phyloP scores from a whole-genome alignment of 2,329 filamentous ascomycete species.

The Zymoseptoria brevis region DNA sequence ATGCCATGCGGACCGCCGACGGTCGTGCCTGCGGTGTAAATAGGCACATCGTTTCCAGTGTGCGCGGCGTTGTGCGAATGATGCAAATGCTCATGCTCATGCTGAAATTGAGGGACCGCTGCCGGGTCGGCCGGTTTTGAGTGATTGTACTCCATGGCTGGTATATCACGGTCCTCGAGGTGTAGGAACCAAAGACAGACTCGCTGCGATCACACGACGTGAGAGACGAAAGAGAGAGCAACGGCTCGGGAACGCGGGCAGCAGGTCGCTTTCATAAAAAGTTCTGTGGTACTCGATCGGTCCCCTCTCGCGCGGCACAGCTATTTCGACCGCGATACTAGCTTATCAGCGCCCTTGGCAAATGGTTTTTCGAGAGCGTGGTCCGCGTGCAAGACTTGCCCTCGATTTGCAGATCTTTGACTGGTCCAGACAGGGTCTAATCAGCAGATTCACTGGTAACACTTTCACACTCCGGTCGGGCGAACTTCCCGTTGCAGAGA shows the following conservation, averaged over 20 bases:
- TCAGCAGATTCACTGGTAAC: not conserved
- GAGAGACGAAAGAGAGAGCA: not conserved
- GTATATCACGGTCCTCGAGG: not conserved
- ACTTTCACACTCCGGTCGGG: not conserved
- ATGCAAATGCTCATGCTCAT: slow-evolving; percentile 35
- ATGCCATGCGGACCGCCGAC: slow-evolving; percentile 12
- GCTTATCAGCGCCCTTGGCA: not conserved
- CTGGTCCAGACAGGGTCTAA: not conserved
- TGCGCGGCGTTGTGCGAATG: slow-evolving; percentile 24
- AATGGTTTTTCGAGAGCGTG: not conserved
- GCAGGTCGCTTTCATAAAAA: not conserved
- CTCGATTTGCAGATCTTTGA: not conserved
- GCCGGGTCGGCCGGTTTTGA: slow-evolving; percentile 25
- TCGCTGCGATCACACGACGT: not conserved
- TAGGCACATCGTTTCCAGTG: slow-evolving; percentile 12
- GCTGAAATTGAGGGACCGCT: slow-evolving; percentile 32
- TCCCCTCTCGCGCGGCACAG: not conserved
- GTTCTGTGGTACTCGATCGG: not conserved
- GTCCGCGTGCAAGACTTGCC: not conserved
- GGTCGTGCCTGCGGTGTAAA: slow-evolving; percentile 16
- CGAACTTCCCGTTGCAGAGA: not conserved
- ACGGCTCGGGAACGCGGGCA: not conserved
- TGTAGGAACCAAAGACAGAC: not conserved
- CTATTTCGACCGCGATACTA: not conserved
- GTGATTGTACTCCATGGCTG: not conserved